Percentiles rank a stretch among this genome's conserved stretches.
phyloP scores from a whole-genome alignment of 2,329 filamentous ascomycete species.

The Fusarium succisae region DNA sequence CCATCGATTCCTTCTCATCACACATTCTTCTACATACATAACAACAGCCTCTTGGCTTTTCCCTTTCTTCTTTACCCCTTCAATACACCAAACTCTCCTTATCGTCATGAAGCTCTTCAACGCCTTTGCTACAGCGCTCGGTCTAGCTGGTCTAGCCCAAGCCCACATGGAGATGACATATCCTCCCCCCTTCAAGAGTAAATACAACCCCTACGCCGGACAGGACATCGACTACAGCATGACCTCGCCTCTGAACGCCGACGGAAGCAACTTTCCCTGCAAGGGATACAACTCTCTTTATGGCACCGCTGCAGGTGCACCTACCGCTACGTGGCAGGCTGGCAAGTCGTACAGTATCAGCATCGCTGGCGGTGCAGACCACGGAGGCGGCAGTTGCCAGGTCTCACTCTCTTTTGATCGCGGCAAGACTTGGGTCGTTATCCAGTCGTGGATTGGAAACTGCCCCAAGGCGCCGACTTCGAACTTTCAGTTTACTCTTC shows the following conservation, averaged over 20 bases:
- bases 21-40: background rate
- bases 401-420: constrained; percentile 77
- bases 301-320: constrained; percentile 57
- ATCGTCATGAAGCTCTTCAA: constrained; percentile 20
- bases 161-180: constrained; percentile 66
- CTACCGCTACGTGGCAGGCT: constrained; percentile 68
- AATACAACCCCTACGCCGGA: constrained; percentile 57
- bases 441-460: constrained; percentile 64
- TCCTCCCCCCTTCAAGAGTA: constrained; percentile 62
- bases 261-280: constrained; percentile 77
- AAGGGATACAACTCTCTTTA: constrained; percentile 67
- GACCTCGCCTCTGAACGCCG: constrained; percentile 69
- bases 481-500: constrained; percentile 72
- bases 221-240: constrained; percentile 74
- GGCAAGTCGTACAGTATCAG: constrained; percentile 72
- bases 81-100: background rate
- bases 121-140: constrained; percentile 50
- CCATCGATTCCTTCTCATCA: background rate
- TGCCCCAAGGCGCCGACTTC: constrained; percentile 56
- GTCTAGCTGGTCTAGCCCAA: constrained; percentile 53
- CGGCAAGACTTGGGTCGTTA: constrained; percentile 73
- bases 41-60: background rate
- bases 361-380: constrained; percentile 68
- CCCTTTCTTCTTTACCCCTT: background rate
- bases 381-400: constrained; percentile 80